Conservation (phyloP, 768 basidiomycete genomes). For the Macrolepiota albuminosa region DNA sequence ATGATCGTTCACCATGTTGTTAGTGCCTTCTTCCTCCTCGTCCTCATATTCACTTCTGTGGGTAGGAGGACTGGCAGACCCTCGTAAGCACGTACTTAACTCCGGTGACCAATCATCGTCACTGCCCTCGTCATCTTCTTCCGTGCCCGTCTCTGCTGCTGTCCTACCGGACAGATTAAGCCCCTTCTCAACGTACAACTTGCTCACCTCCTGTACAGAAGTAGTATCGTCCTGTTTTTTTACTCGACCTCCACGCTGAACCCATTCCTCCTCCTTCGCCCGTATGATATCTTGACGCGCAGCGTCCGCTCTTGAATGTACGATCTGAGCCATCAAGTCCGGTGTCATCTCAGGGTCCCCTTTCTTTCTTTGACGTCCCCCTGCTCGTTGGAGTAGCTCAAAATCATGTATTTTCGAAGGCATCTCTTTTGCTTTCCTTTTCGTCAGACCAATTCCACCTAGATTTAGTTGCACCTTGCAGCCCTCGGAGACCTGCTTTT, state of each 20-base stretch:
- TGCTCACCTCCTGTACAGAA: slow-evolving; percentile 21
- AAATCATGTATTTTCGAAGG: neutral
- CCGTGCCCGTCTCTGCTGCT: slow-evolving; percentile 6
- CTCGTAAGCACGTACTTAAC: slow-evolving; percentile 9
- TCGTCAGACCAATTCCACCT: slow-evolving; percentile 23
- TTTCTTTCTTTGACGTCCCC: slow-evolving; percentile 8
- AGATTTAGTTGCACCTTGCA: slow-evolving; percentile 28
- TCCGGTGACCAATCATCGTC: slow-evolving; percentile 27
- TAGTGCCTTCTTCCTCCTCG: slow-evolving; percentile 18
- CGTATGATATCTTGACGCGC: slow-evolving; percentile 40
- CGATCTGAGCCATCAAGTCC: slow-evolving; percentile 33
- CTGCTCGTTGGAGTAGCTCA: slow-evolving; percentile 1
- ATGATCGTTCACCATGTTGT: slow-evolving; percentile 19
- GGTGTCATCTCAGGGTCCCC: slow-evolving; percentile 15
- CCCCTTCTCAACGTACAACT: slow-evolving; percentile 27
- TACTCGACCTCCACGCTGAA: slow-evolving; percentile 48
- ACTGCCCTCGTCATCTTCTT: slow-evolving; percentile 22
- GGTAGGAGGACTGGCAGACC: slow-evolving; percentile 16
- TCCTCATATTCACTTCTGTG: slow-evolving; percentile 2
- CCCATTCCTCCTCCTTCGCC: slow-evolving; percentile 55
- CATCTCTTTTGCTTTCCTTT: slow-evolving; percentile 12
- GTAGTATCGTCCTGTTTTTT: slow-evolving; percentile 12
- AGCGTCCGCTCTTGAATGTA: slow-evolving; percentile 33
- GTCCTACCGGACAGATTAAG: slow-evolving; percentile 22
- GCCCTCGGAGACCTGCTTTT: slow-evolving; percentile 29